Base-by-base conservation (phyloP, 257 asterid species). In the Ehretia macrophylla region DNA sequence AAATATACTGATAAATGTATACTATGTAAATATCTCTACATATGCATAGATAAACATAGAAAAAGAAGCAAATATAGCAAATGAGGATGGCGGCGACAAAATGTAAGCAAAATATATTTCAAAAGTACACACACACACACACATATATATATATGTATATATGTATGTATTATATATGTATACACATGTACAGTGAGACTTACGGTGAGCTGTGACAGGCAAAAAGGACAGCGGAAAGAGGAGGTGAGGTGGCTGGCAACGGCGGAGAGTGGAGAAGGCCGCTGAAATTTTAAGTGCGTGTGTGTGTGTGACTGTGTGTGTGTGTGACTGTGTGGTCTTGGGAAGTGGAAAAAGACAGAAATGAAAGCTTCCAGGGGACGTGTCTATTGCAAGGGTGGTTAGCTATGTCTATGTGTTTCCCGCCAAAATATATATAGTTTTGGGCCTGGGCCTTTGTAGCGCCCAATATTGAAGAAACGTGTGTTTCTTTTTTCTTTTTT, bases 401-500 rank as follows among this genome's bases (percentile, higher is more conserved):
- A 1, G 8, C 23, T 20, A 42, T 22, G 21, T 59, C 68, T 65
- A 67, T 73, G 74, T 62, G 37, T 66, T 75, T 83, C 88, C 95
- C 91, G 91, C 95, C 88, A 78, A 71, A 70, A 17, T 10, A 20
- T 18, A 17, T 9, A 6, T 27, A 27, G 35, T 27, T 27, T 27
- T 27, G 35, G 35, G 35, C 35, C 35, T 27, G 35, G 18, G 6
- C 21, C 55, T 1, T n/a, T n/a, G n/a, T n/a, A n/a, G n/a, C n/a
- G n/a, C n/a, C n/a, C n/a, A n/a, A n/a, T n/a, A n/a, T n/a, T n/a
- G n/a, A n/a, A n/a, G n/a, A n/a, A n/a, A n/a, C n/a, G n/a, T n/a
- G n/a, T n/a, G n/a, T n/a, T n/a, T n/a, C n/a, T n/a, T 8, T 50
- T 14, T 13, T n/a, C 11, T 1, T 11, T 50, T 11, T 17, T 50